Conservation (phyloP, 371 early-diverging fungal genomes). For the Rhizopus delemar region DNA sequence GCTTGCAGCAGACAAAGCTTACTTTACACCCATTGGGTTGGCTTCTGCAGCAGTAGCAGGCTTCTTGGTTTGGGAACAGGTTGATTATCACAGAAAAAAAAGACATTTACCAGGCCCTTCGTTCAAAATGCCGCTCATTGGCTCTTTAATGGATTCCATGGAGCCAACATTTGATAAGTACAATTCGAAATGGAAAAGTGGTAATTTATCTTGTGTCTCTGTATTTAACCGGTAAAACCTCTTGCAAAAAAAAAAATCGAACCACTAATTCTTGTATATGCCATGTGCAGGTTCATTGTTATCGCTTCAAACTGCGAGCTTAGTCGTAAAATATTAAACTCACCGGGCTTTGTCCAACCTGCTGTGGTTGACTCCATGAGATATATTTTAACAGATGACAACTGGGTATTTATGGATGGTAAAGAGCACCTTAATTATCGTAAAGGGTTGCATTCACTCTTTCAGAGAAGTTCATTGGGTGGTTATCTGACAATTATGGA, state of each 20-base stretch:
- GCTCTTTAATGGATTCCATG: slow-evolving; percentile 34
- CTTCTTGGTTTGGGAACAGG: slow-evolving; percentile 28
- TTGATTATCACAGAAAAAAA: slow-evolving; percentile 28
- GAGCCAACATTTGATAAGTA: slow-evolving; percentile 35
- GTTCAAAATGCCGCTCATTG: slow-evolving; percentile 31
- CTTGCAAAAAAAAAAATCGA: background rate
- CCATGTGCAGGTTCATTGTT: slow-evolving; percentile 26
- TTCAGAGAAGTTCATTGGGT: slow-evolving; percentile 27
- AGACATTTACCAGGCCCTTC: slow-evolving; percentile 29
- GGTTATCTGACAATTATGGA: slow-evolving; percentile 25
- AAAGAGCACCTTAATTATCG: slow-evolving; percentile 27
- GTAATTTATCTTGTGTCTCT: slow-evolving; percentile 30
- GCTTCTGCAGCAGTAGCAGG: slow-evolving; percentile 19
- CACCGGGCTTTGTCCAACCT: slow-evolving; percentile 28
- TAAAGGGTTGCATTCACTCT: slow-evolving; percentile 28
- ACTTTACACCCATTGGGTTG: slow-evolving; percentile 16
- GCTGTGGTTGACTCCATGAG: slow-evolving; percentile 32
- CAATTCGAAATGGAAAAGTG: slow-evolving; percentile 33
- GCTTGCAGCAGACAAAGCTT: slow-evolving; percentile 1
- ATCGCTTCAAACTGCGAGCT: slow-evolving; percentile 34
- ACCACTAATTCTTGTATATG: background rate
- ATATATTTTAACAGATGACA: slow-evolving; percentile 28
- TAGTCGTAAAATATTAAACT: slow-evolving; percentile 29
- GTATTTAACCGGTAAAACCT: slow-evolving; percentile 29
- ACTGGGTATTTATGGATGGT: slow-evolving; percentile 34